Conservation (phyloP, 495 filamentous ascomycete species). For the Platismatia glauca region DNA sequence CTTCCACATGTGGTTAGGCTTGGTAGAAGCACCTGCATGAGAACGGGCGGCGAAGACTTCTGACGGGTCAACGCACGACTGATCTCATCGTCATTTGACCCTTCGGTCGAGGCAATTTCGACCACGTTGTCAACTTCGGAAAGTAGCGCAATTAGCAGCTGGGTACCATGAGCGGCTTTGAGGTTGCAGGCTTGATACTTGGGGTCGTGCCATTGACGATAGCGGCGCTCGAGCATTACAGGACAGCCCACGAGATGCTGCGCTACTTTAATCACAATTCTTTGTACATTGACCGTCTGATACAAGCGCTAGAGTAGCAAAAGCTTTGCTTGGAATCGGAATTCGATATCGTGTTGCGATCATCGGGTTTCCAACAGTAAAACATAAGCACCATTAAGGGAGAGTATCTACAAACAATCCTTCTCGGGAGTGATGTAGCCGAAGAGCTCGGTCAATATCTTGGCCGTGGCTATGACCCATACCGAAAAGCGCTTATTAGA, state of each 20-base stretch:
- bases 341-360: slow-evolving; percentile 5
- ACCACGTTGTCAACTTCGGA: background rate
- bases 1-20: background rate
- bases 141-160: background rate
- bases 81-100: too few species aligned
- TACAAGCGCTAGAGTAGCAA: slow-evolving; percentile 16
- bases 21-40: background rate
- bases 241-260: slow-evolving; percentile 14
- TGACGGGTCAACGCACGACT: background rate
- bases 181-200: slow-evolving; percentile 36
- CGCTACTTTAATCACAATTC: slow-evolving; percentile 5
- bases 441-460: slow-evolving; percentile 2
- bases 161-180: slow-evolving; percentile 29
- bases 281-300: slow-evolving; percentile 2
- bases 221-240: slow-evolving; percentile 31
- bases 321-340: slow-evolving; percentile 8
- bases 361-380: slow-evolving; percentile 4
- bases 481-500: slow-evolving; percentile 3
- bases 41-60: background rate
- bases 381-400: background rate
- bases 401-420: background rate
- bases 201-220: slow-evolving; percentile 34
- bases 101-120: background rate
- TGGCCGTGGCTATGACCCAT: slow-evolving; percentile 2
- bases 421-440: background rate